Percentiles rank a stretch among this genome's conserved stretches.
Conservation (phyloP, 2,329 filamentous ascomycete genomes). For the Cladophialophora exuberans region DNA sequence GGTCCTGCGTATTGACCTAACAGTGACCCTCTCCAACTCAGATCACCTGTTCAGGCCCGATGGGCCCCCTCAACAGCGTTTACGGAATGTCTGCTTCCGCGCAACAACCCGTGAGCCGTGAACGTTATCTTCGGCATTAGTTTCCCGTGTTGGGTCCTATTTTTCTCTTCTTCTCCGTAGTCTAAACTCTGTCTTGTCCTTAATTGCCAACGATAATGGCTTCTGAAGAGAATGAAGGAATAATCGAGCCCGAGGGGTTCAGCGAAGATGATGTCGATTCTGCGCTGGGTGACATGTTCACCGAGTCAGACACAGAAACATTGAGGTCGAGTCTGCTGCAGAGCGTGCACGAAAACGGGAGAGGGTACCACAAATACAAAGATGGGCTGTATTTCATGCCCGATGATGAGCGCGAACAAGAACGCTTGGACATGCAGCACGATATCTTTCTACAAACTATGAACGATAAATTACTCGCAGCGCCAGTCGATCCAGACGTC, state of each 20-base stretch:
- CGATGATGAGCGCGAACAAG: slow-evolving; percentile 50
- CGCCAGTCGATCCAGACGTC: slow-evolving; percentile 39
- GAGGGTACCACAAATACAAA: slow-evolving; percentile 27
- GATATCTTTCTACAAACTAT: slow-evolving; percentile 37
- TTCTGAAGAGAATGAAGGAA: not conserved
- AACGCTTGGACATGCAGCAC: slow-evolving; percentile 33
- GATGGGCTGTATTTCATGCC: slow-evolving; percentile 32
- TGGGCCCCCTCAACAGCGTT: not conserved
- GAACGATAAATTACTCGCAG: slow-evolving; percentile 41
- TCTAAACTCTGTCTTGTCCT: not conserved
- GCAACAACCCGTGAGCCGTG: not conserved
- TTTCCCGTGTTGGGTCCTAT: not conserved
- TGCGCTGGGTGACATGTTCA: not conserved
- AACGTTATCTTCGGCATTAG: not conserved
- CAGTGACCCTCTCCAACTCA: not conserved
- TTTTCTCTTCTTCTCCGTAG: not conserved
- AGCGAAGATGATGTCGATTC: not conserved
- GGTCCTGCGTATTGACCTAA: not conserved
- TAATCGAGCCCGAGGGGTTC: not conserved
- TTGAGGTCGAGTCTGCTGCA: not conserved
- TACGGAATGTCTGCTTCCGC: not conserved
- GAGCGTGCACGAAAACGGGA: slow-evolving; percentile 24
- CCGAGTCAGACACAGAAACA: slow-evolving; percentile 2
- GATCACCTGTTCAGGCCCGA: not conserved
- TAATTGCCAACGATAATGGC: not conserved